These are phyloP conservation scores for Yamadazyma mexicana DNA, from an alignment of 1,139 yeast species.

Conservation along the genomic window DNA sequence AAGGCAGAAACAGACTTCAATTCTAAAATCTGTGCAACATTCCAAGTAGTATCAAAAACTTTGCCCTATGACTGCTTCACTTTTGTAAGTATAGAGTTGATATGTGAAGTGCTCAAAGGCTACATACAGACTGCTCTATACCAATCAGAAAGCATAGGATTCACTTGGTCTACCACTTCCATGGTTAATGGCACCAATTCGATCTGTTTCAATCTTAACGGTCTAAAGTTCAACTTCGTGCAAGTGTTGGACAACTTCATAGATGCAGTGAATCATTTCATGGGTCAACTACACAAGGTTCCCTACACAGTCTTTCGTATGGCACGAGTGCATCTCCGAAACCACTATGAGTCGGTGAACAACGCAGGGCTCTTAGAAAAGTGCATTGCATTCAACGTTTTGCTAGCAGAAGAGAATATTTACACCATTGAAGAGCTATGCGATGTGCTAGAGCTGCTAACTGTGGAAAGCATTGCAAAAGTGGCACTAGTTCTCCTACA, in stretches of 20 bases:
- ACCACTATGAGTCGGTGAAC: conserved; percentile 39
- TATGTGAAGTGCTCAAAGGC: conserved; percentile 46
- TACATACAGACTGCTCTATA: conserved; percentile 43
- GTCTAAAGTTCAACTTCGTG: conserved; percentile 41
- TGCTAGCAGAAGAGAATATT: conserved; percentile 53
- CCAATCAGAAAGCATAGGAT: conserved; percentile 51
- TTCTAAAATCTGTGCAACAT: conserved; percentile 36
- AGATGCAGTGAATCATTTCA: conserved; percentile 16
- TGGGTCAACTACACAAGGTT: conserved; percentile 16
- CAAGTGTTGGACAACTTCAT: conserved; percentile 24
- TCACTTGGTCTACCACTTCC: conserved; percentile 54
- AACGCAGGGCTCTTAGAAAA: conserved; percentile 40
- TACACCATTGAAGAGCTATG: conserved; percentile 53
- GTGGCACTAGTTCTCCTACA: conserved; percentile 19
- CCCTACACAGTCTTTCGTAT: conserved; percentile 37
- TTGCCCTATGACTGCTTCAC: conserved; percentile 4
- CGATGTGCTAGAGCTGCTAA: conserved; percentile 30
- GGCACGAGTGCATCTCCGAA: conserved; percentile 44
- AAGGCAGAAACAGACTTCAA: conserved; percentile 28
- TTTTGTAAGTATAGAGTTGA: conserved; percentile 40
- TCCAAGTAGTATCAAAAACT: conserved; percentile 32
- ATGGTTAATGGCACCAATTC: conserved; percentile 52
- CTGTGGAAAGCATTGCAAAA: conserved; percentile 21
- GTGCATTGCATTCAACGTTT: conserved; percentile 46
- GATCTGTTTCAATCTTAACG: conserved; percentile 49